Evolutionary conservation across 805 yeast species (phyloP).

Genomic region (Metschnikowia kofuensis): DNA sequence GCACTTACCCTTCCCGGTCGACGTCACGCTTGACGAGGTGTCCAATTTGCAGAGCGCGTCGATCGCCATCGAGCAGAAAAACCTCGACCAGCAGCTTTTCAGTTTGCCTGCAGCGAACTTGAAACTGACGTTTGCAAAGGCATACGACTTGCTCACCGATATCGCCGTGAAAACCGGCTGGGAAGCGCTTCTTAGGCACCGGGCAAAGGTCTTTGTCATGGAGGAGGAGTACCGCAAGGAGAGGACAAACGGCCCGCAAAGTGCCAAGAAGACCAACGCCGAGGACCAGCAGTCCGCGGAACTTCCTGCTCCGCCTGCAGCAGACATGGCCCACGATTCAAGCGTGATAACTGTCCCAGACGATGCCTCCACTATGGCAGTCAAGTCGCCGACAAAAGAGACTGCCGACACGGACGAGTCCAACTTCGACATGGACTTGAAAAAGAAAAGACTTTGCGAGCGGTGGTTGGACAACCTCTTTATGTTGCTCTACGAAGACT

Average conservation of each 20-base stretch:
- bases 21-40: slow-evolving; percentile 68
- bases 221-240: slow-evolving; percentile 47
- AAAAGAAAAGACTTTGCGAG: slow-evolving; percentile 65
- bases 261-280: slow-evolving; percentile 3
- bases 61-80: slow-evolving; percentile 61
- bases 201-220: slow-evolving; percentile 48
- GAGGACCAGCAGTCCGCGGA: slow-evolving; percentile 9
- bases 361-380: slow-evolving; percentile 36
- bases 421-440: slow-evolving; percentile 42
- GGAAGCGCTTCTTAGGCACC: slow-evolving; percentile 42
- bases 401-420: slow-evolving; percentile 1
- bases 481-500: slow-evolving; percentile 68
- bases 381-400: slow-evolving; percentile 35
- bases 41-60: slow-evolving; percentile 63
- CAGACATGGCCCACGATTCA: background rate
- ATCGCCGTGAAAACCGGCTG: slow-evolving; percentile 45
- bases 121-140: slow-evolving; percentile 46
- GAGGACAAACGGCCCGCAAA: slow-evolving; percentile 20
- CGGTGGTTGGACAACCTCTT: slow-evolving; percentile 72
- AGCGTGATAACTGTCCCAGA: slow-evolving; percentile 17
- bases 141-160: slow-evolving; percentile 44
- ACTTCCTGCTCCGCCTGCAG: slow-evolving; percentile 9
- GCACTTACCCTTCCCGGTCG: slow-evolving; percentile 75
- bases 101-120: slow-evolving; percentile 70
- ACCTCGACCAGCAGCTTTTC: slow-evolving; percentile 58